Conservation (phyloP, 176 grass and related monocot species). For the Oryza rufipogon region DNA sequence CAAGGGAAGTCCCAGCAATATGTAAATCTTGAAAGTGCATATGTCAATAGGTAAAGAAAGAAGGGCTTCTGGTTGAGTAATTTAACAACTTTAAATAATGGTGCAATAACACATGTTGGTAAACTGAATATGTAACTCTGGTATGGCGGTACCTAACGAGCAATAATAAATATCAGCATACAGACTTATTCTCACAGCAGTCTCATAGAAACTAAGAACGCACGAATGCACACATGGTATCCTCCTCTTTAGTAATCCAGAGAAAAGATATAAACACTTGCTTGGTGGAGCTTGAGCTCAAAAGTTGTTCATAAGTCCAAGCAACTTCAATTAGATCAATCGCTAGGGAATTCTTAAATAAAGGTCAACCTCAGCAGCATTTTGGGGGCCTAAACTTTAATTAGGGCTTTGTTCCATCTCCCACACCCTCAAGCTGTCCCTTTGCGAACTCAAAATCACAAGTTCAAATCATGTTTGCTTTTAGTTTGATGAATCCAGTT, state of each 20-base stretch:
- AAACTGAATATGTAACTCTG: background rate
- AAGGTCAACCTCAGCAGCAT: constrained; percentile 21
- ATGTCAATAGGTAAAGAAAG: background rate
- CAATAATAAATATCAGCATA: constrained; percentile 8
- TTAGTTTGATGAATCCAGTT: background rate
- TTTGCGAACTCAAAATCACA: background rate
- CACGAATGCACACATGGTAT: background rate
- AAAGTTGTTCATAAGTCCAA: constrained; percentile 5
- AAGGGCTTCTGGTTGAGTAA: background rate
- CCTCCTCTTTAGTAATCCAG: background rate
- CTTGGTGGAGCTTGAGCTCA: constrained; percentile 13
- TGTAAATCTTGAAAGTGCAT: background rate
- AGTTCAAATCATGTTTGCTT: background rate
- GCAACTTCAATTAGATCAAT: constrained; percentile 10
- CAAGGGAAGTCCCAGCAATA: background rate
- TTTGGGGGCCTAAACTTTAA: too few species aligned
- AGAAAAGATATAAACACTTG: background rate
- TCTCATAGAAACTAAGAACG: background rate
- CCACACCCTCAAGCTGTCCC: background rate
- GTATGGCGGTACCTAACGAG: background rate
- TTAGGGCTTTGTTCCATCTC: constrained; percentile 6
- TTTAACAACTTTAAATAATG: constrained; percentile 5
- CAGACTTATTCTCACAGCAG: background rate
- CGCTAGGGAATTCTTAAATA: background rate
- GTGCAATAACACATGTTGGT: background rate